Base-by-base conservation (phyloP, 225 moss, liverwort and hornwort species). In the Rhytidiadelphus loreus region DNA sequence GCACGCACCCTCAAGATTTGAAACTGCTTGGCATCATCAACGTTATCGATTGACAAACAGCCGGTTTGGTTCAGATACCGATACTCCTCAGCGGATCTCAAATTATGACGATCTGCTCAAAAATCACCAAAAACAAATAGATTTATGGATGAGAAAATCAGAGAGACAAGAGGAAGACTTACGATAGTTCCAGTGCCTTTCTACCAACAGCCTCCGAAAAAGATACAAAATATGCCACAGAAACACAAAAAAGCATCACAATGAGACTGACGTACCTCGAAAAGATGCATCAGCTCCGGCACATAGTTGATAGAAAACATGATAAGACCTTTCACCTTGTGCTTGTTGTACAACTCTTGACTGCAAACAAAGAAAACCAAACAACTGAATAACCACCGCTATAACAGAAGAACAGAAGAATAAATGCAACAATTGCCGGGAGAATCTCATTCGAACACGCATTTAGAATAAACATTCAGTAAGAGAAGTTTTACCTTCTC, bases 321-420 rank as follows among this genome's bases (percentile, higher is more conserved):
- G 98, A 90, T 99, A 99, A 64, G 97, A 97, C 85, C 98, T 94
- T 95, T 99, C 98, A 80, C 98, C 98, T 81, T 93, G 91, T 65
- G 97, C 93, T 93, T 99, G 98, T 84, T 97, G 97, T 84, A 97
- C 98, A 89, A 99, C 98, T 95, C 98, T 95, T 46, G 98, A 99
- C 98, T 99, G 98, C 84, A 88, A 81, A 70, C 74, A 73, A 46
- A 85, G 41, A 68, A 82, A 74, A 83, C 11, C 68, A 81, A 88
- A 83, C 46, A 23, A 80, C 56, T 78, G 22, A 88, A 44, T 61
- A 83, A 75, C n/a, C 46, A 80, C 23, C 58, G 28, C 73, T 74
- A 86, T 20, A 77, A 81, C 73, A 83, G 55, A 72, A 82, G 43
- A 66, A 59, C 78, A 78, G 60, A 78, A 85, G 30, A 79, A 53